Evolutionary conservation across 2,329 filamentous ascomycete genomes (phyloP).

Genomic region (Mycosphaerelloides madeirae): DNA sequence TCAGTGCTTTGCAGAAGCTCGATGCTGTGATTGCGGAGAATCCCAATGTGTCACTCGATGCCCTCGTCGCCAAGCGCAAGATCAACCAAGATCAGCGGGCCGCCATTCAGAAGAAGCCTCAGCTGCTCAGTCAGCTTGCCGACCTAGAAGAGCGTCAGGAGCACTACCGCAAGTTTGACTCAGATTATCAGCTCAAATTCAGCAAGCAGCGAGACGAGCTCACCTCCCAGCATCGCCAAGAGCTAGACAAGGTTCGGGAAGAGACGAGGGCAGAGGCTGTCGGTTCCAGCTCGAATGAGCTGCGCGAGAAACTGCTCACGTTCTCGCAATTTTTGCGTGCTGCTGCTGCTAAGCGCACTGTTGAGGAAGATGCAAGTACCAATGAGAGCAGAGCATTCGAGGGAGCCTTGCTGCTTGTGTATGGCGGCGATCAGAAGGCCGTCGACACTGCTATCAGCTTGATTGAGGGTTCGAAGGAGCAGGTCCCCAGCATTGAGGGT

Average conservation of each 20-base stretch:
- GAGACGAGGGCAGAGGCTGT: slow-evolving; percentile 52
- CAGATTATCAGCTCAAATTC: slow-evolving; percentile 62
- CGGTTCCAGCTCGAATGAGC: slow-evolving; percentile 43
- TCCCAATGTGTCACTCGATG: slow-evolving; percentile 65
- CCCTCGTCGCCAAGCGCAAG: slow-evolving; percentile 64
- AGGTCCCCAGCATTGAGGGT: slow-evolving; percentile 60
- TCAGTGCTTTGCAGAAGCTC: slow-evolving; percentile 71
- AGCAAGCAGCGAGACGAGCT: slow-evolving; percentile 54
- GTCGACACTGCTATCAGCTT: slow-evolving; percentile 73
- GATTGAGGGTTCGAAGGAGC: slow-evolving; percentile 66
- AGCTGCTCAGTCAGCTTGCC: slow-evolving; percentile 61
- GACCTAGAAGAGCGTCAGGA: slow-evolving; percentile 69
- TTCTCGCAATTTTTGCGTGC: slow-evolving; percentile 77
- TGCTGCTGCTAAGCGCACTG: slow-evolving; percentile 67
- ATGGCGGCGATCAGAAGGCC: slow-evolving; percentile 70
- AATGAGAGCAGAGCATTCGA: slow-evolving; percentile 79
- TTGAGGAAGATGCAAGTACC: slow-evolving; percentile 60
- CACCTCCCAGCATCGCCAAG: slow-evolving; percentile 51
- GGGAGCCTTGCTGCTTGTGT: slow-evolving; percentile 71
- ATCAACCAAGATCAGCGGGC: slow-evolving; percentile 79
- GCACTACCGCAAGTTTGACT: slow-evolving; percentile 70
- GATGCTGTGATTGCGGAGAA: slow-evolving; percentile 66
- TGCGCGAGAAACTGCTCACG: slow-evolving; percentile 61
- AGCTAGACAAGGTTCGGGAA: slow-evolving; percentile 53
- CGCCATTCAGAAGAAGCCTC: slow-evolving; percentile 71